These are phyloP conservation scores for Saprolegnia diclina DNA, from an alignment of 352 stramenopile genomes.

Conservation along the genomic window DNA sequence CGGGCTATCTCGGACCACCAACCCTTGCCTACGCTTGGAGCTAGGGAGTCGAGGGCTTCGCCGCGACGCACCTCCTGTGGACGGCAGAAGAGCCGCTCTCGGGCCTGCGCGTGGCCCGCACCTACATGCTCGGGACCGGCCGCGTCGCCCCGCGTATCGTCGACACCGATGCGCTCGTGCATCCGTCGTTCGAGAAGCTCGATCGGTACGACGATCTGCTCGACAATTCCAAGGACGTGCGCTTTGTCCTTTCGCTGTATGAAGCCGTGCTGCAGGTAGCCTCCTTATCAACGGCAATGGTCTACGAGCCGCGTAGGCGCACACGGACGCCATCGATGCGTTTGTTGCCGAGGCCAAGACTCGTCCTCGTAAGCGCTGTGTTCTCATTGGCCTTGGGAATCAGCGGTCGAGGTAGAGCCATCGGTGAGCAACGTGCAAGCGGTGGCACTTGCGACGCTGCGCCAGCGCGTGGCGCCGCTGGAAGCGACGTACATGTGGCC, in stretches of 20 bases:
- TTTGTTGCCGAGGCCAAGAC: constrained; percentile 27
- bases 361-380: not conserved
- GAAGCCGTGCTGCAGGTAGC: not conserved
- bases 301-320: constrained; percentile 32
- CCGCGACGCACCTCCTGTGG: constrained; percentile 59
- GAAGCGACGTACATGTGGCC: constrained; percentile 29
- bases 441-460: not conserved
- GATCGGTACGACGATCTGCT: constrained; percentile 27
- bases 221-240: constrained; percentile 29
- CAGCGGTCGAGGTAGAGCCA: too few species aligned
- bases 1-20: not conserved
- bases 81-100: constrained; percentile 68
- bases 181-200: constrained; percentile 26
- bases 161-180: constrained; percentile 58
- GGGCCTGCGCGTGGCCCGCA: constrained; percentile 51
- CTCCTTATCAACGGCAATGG: not conserved
- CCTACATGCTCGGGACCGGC: constrained; percentile 63
- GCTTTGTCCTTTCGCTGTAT: constrained; percentile 39
- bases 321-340: constrained; percentile 29
- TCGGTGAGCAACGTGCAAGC: not conserved
- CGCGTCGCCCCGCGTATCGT: constrained; percentile 45
- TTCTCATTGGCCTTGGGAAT: not conserved
- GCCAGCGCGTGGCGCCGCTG: not conserved
- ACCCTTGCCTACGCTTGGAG: not conserved
- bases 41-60: constrained; percentile 23